Conservation (phyloP, 2,329 filamentous ascomycete genomes). For the Calonectria multiphialidica region DNA sequence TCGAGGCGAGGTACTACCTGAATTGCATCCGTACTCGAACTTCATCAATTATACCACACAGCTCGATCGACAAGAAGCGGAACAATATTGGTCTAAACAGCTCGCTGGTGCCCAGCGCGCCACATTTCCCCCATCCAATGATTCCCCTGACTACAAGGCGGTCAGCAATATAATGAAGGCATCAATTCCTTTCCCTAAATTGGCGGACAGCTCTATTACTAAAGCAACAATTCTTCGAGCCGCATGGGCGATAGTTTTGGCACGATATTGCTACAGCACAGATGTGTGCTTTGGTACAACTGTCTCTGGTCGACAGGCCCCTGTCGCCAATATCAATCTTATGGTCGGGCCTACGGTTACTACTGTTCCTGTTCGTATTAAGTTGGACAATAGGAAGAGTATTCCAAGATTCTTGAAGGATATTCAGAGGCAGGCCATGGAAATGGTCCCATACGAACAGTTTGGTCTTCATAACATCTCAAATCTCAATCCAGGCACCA, state of each 20-base stretch:
- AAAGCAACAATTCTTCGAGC: conserved; percentile 43
- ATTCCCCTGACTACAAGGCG: conserved; percentile 58
- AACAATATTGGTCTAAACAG: not conserved
- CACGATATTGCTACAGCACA: conserved; percentile 54
- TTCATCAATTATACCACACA: conserved; percentile 13
- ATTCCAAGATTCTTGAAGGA: conserved; percentile 18
- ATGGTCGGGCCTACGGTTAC: conserved; percentile 49
- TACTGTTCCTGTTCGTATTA: conserved; percentile 56
- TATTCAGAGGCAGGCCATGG: conserved; percentile 28
- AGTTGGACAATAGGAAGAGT: conserved; percentile 43
- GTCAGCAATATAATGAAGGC: conserved; percentile 52
- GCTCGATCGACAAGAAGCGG: not conserved
- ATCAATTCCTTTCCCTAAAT: not conserved
- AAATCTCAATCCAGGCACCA: conserved; percentile 13
- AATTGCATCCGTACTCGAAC: not conserved
- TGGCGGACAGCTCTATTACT: conserved; percentile 12
- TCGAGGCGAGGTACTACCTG: not conserved
- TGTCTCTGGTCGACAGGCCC: conserved; percentile 51
- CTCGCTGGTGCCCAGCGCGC: conserved; percentile 46
- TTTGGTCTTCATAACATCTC: conserved; percentile 37
- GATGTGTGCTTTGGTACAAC: conserved; percentile 59
- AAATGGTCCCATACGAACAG: conserved; percentile 36
- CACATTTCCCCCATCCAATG: conserved; percentile 56
- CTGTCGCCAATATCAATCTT: conserved; percentile 33
- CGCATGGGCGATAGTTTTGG: conserved; percentile 64